phyloP scores from a whole-genome alignment of 2,329 filamentous ascomycete species.

The Epichloe amarillans region DNA sequence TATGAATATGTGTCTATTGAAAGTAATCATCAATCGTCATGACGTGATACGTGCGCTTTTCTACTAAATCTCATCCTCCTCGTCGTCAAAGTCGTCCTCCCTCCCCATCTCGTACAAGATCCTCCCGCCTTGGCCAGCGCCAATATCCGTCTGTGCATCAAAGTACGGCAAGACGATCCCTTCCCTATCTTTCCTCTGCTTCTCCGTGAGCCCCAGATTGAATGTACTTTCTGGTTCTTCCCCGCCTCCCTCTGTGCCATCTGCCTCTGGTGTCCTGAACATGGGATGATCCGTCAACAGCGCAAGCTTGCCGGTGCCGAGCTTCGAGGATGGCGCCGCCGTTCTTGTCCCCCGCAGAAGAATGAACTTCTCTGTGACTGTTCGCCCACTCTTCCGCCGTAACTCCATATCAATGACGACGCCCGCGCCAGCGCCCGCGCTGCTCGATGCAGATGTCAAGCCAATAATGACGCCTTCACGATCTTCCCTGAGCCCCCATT shows the following conservation, averaged over 20 bases:
- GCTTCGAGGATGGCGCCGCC: slow-evolving; percentile 9
- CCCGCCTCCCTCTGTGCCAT: slow-evolving; percentile 26
- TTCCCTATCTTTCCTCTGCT: slow-evolving; percentile 75
- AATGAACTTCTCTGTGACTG: slow-evolving; percentile 56
- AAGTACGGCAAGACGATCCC: slow-evolving; percentile 90
- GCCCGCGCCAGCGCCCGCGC: slow-evolving; percentile 18
- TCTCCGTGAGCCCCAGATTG: slow-evolving; percentile 74
- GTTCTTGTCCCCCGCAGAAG: slow-evolving; percentile 15
- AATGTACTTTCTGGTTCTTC: slow-evolving; percentile 65
- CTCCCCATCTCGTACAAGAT: slow-evolving; percentile 95
- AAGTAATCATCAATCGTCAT: too few species aligned
- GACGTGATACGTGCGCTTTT: slow-evolving; percentile 33
- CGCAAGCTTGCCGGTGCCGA: slow-evolving; percentile 25
- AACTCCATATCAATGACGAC: slow-evolving; percentile 81
- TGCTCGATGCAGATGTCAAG: slow-evolving; percentile 28
- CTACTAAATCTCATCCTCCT: slow-evolving; percentile 80
- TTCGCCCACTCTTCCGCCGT: slow-evolving; percentile 66
- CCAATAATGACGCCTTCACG: slow-evolving; percentile 68
- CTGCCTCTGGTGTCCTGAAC: slow-evolving; percentile 37
- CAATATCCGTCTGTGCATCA: slow-evolving; percentile 76
- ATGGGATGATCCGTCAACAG: slow-evolving; percentile 67
- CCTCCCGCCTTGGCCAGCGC: slow-evolving; percentile 71
- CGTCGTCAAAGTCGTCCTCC: slow-evolving; percentile 94
- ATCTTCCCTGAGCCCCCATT: slow-evolving; percentile 65
- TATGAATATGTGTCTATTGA: too few species aligned